Evolutionary conservation across 768 basidiomycete genomes (phyloP).

Genomic region (Termitomyces bulborhizus): DNA sequence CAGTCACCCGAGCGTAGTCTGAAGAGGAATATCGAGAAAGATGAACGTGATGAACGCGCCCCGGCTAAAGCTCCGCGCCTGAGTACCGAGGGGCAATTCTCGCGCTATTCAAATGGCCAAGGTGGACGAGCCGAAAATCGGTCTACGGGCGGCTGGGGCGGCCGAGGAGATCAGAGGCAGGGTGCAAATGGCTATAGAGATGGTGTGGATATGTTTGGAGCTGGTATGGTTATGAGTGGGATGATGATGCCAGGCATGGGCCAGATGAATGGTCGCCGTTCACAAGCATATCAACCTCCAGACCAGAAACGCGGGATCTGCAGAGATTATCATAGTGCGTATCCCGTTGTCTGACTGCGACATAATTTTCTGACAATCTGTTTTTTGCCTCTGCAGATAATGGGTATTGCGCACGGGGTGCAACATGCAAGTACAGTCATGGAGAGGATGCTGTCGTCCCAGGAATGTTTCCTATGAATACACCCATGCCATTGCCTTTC

Average conservation of each 20-base stretch:
- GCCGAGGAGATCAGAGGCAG: constrained; percentile 24
- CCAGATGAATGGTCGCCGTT: constrained; percentile 40
- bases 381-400: constrained; percentile 46
- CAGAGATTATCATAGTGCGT: constrained; percentile 90
- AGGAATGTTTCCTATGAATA: constrained; percentile 53
- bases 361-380: constrained; percentile 1
- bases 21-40: constrained; percentile 61
- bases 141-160: constrained; percentile 38
- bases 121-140: constrained; percentile 21
- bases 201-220: constrained; percentile 25
- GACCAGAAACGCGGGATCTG: constrained; percentile 76
- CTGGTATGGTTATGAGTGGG: constrained; percentile 21
- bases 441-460: constrained; percentile 84
- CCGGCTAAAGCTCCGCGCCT: constrained; percentile 72
- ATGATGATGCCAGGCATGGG: constrained; percentile 25
- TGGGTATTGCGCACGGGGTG: constrained; percentile 87
- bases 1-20: constrained; percentile 47
- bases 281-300: constrained; percentile 61
- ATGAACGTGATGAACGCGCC: constrained; percentile 52
- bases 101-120: constrained; percentile 47
- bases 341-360: background rate
- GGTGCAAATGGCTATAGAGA: constrained; percentile 28
- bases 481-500: constrained; percentile 48
- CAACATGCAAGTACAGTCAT: constrained; percentile 87
- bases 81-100: constrained; percentile 57